These are phyloP conservation scores for Xylaria curta DNA, from an alignment of 495 filamentous ascomycete genomes.

Conservation along the genomic window DNA sequence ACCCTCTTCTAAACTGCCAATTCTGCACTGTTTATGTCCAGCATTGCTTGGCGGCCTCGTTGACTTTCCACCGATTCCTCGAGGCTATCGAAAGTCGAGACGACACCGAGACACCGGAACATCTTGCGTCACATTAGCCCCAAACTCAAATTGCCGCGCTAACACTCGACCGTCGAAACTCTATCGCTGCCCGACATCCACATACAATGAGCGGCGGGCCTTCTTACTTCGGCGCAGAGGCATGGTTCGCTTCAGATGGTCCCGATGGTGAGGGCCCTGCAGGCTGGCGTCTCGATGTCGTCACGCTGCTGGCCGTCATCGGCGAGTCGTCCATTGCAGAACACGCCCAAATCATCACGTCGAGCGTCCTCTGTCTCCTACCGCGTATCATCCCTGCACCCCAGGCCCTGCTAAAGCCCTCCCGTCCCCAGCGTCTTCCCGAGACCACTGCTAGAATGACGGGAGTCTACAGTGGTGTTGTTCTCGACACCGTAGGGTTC, in stretches of 20 bases:
- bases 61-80: not conserved
- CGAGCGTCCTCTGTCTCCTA: conserved; percentile 60
- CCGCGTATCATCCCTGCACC: conserved; percentile 73
- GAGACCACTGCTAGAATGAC: conserved; percentile 59
- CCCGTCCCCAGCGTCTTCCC: conserved; percentile 63
- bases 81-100: not conserved
- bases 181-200: conserved; percentile 6
- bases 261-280: conserved; percentile 35
- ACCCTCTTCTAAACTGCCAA: not conserved
- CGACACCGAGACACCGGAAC: not conserved
- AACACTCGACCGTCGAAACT: conserved; percentile 4
- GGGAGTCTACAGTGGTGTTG: conserved; percentile 63
- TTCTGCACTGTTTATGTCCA: not conserved
- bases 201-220: conserved; percentile 26
- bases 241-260: conserved; percentile 50
- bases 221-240: conserved; percentile 16
- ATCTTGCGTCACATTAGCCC: conserved; percentile 1
- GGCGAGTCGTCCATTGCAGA: conserved; percentile 64
- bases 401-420: conserved; percentile 64
- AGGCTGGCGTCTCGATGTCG: conserved; percentile 65
- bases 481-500: conserved; percentile 62
- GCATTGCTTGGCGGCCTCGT: not conserved
- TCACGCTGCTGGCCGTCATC: conserved; percentile 68
- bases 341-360: conserved; percentile 63
- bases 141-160: conserved; percentile 19